Percentiles rank a stretch among this genome's conserved stretches.
Conservation (phyloP, 495 filamentous ascomycete species). For the Penicillium goetzii region DNA sequence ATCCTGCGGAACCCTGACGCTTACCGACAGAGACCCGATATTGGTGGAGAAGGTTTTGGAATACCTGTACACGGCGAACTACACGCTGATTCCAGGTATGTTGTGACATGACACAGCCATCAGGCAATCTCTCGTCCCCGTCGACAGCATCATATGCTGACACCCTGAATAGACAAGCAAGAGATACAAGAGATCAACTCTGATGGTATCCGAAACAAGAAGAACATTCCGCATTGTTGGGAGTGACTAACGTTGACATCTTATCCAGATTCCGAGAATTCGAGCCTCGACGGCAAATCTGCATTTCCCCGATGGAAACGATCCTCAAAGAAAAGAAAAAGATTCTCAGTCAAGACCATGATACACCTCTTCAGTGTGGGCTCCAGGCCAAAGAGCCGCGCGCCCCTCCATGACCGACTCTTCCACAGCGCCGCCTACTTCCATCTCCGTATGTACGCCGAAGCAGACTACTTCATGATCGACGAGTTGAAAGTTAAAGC, state of each 20-base stretch:
- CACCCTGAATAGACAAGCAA: neutral
- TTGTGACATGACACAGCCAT: neutral
- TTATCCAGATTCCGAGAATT: neutral
- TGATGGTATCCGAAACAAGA: neutral
- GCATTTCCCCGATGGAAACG: neutral
- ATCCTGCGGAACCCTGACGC: neutral
- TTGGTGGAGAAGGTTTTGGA: neutral
- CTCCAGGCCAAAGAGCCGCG: neutral
- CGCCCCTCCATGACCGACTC: neutral
- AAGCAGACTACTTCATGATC: constrained; percentile 8
- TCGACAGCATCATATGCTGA: neutral
- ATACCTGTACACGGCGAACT: neutral
- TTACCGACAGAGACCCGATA: neutral
- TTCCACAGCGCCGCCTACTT: neutral
- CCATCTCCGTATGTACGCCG: neutral
- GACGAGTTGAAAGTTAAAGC: neutral
- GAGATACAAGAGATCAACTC: neutral
- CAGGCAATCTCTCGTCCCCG: neutral
- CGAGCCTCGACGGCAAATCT: neutral
- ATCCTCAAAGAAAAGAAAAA: neutral
- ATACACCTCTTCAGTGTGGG: neutral
- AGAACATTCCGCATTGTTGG: neutral
- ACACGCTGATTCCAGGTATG: neutral
- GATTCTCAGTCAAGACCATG: neutral
- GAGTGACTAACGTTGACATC: neutral